These are phyloP conservation scores for Colletotrichum melonis DNA, from an alignment of 2,329 filamentous ascomycete genomes.

Conservation along the genomic window DNA sequence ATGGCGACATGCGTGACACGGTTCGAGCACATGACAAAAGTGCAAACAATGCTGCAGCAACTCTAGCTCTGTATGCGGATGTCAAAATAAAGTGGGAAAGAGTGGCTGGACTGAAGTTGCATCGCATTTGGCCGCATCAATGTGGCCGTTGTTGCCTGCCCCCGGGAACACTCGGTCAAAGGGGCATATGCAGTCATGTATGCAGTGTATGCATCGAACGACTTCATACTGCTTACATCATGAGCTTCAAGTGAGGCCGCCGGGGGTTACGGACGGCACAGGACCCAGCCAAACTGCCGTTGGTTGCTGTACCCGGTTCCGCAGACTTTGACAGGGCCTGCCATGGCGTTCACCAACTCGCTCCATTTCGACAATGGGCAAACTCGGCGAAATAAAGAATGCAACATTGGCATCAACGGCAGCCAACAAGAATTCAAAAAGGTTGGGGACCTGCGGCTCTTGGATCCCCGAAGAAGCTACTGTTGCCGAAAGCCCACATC, in stretches of 20 bases:
- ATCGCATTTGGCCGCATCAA: background rate
- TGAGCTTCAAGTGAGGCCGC: too few relatives aligned
- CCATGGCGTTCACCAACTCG: background rate
- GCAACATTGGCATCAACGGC: background rate
- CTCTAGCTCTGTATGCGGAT: background rate
- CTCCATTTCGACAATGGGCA: too few relatives aligned
- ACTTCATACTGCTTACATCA: too few relatives aligned
- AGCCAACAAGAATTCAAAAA: background rate
- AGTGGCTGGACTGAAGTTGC: background rate
- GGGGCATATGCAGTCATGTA: too few relatives aligned
- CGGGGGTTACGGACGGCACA: too few relatives aligned
- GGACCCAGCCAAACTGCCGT: background rate
- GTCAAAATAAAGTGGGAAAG: constrained; percentile 2
- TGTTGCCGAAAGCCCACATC: constrained; percentile 16
- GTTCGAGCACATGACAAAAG: background rate
- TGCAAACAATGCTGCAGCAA: background rate
- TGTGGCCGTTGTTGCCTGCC: background rate
- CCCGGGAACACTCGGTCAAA: background rate
- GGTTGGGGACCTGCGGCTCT: background rate
- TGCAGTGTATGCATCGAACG: too few relatives aligned
- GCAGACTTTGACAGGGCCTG: too few relatives aligned
- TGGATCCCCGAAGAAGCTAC: background rate
- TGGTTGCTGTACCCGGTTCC: background rate
- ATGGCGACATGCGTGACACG: background rate
- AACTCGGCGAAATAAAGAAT: background rate